A percentile compares a stretch with the other conserved stretches of the same genome.
Conservation (phyloP, 108 stramenopile genomes). For the Parietichytrium sp. region DNA sequence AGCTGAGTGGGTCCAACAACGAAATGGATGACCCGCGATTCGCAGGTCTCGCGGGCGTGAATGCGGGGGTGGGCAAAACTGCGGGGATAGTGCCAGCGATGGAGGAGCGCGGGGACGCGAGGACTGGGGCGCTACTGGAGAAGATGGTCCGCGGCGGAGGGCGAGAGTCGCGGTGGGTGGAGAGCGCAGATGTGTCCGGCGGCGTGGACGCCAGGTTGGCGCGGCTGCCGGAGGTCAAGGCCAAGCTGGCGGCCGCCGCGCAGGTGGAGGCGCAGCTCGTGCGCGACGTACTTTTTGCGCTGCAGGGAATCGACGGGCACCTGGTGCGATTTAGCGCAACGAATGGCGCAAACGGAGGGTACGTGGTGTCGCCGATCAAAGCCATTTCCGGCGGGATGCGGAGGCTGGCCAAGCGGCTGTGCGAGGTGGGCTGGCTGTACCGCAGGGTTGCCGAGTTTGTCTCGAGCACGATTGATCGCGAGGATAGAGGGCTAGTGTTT, state of each 20-base stretch:
- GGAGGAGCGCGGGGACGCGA: background rate
- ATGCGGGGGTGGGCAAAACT: background rate
- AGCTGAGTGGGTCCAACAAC: background rate
- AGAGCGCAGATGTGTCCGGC: background rate
- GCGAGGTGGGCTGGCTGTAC: conserved; percentile 82
- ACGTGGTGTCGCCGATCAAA: background rate
- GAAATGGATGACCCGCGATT: background rate
- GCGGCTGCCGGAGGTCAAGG: background rate
- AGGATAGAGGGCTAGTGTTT: conserved; percentile 62
- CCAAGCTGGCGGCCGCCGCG: background rate
- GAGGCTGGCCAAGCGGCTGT: conserved; percentile 36
- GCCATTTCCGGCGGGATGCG: background rate
- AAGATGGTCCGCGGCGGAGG: too few species aligned
- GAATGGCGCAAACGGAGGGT: too few species aligned
- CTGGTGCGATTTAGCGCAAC: background rate
- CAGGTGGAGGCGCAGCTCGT: conserved; percentile 20
- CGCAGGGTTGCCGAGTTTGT: conserved; percentile 60
- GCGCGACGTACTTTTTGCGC: conserved; percentile 7
- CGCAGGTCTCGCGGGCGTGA: background rate
- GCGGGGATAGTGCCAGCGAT: background rate
- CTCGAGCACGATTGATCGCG: conserved; percentile 47
- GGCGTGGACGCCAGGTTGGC: background rate
- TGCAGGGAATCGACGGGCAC: conserved; percentile 45
- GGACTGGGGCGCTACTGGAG: background rate
- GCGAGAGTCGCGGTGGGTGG: too few species aligned